Base-by-base conservation (phyloP, 2,329 filamentous ascomycete species). In the Diplocarpon mali region DNA sequence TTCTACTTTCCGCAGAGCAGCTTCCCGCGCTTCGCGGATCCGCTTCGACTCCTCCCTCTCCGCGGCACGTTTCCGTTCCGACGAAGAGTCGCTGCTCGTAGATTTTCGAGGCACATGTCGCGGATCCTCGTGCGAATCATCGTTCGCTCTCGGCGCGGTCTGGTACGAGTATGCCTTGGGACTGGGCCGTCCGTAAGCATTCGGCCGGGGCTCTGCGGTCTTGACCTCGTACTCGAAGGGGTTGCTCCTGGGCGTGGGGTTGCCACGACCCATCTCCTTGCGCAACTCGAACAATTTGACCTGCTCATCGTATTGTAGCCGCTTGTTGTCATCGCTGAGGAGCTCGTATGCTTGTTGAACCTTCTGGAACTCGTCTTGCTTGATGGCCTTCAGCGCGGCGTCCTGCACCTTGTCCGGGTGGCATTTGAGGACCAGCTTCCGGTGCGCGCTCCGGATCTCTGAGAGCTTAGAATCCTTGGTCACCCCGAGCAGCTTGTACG, bases 331-430 rank as follows among this genome's bases (percentile, higher is more conserved):
- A 60, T 95, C 82, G 58, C 78, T 85, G 49, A 98, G 76, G 27
- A 92, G 71, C 65, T 96, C 92, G 65, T 95, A 98, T 40, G 92
- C 89, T 57, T 89, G 78, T 64, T 95, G 89, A 29, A 96, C 85
- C 62, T 79, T 80, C 65, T 95, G 88, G 60, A 96, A 98, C 65
- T 94, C 82, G 56, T 87, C 81, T 56, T 85, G 79, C 64, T 89
- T 93, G 56, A 78, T 69, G 47, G 78, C 77, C 65, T 92, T 93
- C 57, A 84, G 69, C 13, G 77, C 70, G 38, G 55, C 49, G 48
- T 63, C 77, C 54, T 87, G 81, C 51, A 94, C 78, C 67, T 95
- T 94, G 70, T 95, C 89, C 29, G 89, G 89, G 57, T 95, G 89
- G 61, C 83, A 89, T 64, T 85, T 87, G 55, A 95, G 75, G 30